Conservation (phyloP, 2,329 filamentous ascomycete species). For the Aspergillus ustus region DNA sequence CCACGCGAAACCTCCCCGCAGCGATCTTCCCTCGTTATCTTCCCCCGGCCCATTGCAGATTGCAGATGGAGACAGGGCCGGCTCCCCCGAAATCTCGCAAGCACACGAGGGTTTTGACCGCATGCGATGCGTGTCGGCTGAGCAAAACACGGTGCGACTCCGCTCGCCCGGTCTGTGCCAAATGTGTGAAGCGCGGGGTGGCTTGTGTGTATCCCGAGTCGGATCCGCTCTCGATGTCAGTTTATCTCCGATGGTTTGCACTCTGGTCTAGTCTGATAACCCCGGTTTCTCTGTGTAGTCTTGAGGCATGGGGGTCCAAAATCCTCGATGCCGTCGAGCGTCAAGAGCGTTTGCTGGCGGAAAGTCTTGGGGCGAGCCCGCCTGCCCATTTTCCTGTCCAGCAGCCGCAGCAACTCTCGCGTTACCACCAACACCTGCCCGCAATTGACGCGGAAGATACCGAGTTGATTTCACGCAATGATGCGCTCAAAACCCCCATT, state of each 20-base stretch:
- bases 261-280: constrained; percentile 4
- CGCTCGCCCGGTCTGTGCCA: constrained; percentile 29
- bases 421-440: constrained; percentile 15
- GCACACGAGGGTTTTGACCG: constrained; percentile 31
- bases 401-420: background rate
- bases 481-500: constrained; percentile 31
- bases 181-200: constrained; percentile 31
- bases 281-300: constrained; percentile 18
- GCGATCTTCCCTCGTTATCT: constrained; percentile 4
- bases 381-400: background rate
- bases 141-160: constrained; percentile 33
- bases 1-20: constrained; percentile 11
- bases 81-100: constrained; percentile 23
- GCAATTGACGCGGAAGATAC: constrained; percentile 28
- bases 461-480: constrained; percentile 31
- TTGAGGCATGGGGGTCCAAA: constrained; percentile 30
- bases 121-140: constrained; percentile 31
- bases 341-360: constrained; percentile 27
- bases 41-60: background rate
- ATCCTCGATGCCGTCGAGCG: constrained; percentile 31
- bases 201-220: constrained; percentile 31
- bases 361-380: constrained; percentile 17
- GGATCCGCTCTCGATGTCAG: constrained; percentile 30
- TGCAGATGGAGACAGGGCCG: constrained; percentile 24
- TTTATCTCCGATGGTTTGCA: constrained; percentile 5